These are phyloP conservation scores for Acorus calamus DNA, from an alignment of 106 monocot species.

Conservation along the genomic window DNA sequence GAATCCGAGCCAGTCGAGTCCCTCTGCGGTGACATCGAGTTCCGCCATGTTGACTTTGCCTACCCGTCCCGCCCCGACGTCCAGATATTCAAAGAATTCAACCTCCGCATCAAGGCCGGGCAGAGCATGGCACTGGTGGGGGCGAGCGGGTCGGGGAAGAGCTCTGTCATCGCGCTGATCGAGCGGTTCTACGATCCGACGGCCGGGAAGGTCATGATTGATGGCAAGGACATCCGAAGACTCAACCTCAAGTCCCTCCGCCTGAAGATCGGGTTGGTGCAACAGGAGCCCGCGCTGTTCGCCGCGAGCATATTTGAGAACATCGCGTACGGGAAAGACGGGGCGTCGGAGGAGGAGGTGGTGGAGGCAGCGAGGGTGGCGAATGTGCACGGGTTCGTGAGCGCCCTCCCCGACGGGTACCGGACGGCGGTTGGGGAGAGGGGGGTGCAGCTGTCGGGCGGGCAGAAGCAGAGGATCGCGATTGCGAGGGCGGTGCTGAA, in stretches of 20 bases:
- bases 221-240: slow-evolving; percentile 69
- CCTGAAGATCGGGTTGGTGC: slow-evolving; percentile 71
- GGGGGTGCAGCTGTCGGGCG: slow-evolving; percentile 66
- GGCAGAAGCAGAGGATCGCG: slow-evolving; percentile 76
- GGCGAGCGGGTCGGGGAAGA: slow-evolving; percentile 93
- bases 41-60: slow-evolving; percentile 54
- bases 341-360: slow-evolving; percentile 47
- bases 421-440: slow-evolving; percentile 60
- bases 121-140: slow-evolving; percentile 81
- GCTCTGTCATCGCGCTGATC: slow-evolving; percentile 71
- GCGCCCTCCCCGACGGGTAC: slow-evolving; percentile 56
- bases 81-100: slow-evolving; percentile 62
- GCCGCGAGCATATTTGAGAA: slow-evolving; percentile 73
- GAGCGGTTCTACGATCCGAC: slow-evolving; percentile 89
- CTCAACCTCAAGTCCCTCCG: slow-evolving; percentile 57
- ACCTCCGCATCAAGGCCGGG: slow-evolving; percentile 47
- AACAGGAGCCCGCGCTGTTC: slow-evolving; percentile 82
- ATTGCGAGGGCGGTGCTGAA: slow-evolving; percentile 70
- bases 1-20: slow-evolving; percentile 49
- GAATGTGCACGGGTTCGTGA: slow-evolving; percentile 60
- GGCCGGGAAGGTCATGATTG: slow-evolving; percentile 69
- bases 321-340: slow-evolving; percentile 74
- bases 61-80: slow-evolving; percentile 67
- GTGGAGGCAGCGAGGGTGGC: slow-evolving; percentile 61
- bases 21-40: slow-evolving; percentile 56